Conservation (phyloP, 2,329 filamentous ascomycete genomes). For the Cordyceps militaris region DNA sequence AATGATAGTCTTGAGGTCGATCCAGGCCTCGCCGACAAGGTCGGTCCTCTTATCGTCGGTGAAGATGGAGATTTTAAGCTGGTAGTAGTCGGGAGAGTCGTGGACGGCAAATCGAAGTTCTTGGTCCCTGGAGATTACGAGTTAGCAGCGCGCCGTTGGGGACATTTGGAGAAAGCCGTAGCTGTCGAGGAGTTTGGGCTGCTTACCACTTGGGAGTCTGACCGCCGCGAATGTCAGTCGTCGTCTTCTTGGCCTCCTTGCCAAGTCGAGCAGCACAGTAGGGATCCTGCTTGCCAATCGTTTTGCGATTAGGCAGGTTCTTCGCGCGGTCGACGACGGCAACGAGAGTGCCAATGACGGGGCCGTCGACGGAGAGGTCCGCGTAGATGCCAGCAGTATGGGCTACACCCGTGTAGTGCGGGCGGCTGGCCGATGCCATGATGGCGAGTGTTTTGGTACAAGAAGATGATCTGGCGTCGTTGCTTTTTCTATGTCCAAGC, state of each 20-base stretch:
- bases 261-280: slow-evolving; percentile 91
- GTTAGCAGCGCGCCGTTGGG: slow-evolving; percentile 14
- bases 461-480: neutral
- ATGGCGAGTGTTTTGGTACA: slow-evolving; percentile 14
- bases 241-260: slow-evolving; percentile 96
- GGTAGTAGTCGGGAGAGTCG: slow-evolving; percentile 93
- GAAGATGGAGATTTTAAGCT: slow-evolving; percentile 91
- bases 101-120: slow-evolving; percentile 94
- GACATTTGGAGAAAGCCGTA: neutral
- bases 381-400: slow-evolving; percentile 92
- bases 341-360: slow-evolving; percentile 87
- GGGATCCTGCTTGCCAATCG: slow-evolving; percentile 96
- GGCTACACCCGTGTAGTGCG: slow-evolving; percentile 22
- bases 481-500: neutral
- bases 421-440: slow-evolving; percentile 41
- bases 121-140: slow-evolving; percentile 67
- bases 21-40: slow-evolving; percentile 88
- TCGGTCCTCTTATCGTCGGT: slow-evolving; percentile 98
- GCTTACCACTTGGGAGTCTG: slow-evolving; percentile 89
- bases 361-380: slow-evolving; percentile 88
- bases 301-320: slow-evolving; percentile 93
- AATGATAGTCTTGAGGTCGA: slow-evolving; percentile 75
- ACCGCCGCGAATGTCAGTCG: slow-evolving; percentile 85
- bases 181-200: neutral
- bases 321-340: slow-evolving; percentile 90